These are phyloP conservation scores for Solanum hybrid DNA, from an alignment of 305 asterid species.

Conservation along the genomic window DNA sequence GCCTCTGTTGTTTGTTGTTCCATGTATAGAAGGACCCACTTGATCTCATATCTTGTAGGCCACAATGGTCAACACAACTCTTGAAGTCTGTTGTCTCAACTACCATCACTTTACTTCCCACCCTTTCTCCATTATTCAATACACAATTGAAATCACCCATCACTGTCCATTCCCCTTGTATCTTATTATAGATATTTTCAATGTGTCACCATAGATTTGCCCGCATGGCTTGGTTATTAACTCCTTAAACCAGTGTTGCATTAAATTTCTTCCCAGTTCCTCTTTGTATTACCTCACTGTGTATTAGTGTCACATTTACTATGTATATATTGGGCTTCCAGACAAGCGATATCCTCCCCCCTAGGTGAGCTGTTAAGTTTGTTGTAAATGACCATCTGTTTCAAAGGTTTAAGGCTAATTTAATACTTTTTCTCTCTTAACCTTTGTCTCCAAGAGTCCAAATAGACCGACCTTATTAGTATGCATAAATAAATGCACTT, in stretches of 20 bases:
- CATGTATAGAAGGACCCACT: background rate
- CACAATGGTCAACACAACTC: background rate
- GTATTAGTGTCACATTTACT: background rate
- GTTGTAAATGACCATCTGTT: background rate
- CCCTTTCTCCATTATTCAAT: background rate
- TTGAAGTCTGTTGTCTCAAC: background rate
- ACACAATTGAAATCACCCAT: background rate
- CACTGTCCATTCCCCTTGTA: background rate
- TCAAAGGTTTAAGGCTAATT: background rate
- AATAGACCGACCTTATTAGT: background rate
- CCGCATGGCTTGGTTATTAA: background rate
- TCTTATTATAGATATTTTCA: too few species aligned
- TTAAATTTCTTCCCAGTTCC: background rate
- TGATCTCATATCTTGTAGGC: background rate
- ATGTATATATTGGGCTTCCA: background rate
- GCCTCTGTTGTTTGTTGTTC: background rate
- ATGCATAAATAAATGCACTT: background rate
- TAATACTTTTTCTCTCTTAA: background rate
- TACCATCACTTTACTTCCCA: background rate
- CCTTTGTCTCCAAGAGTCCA: background rate
- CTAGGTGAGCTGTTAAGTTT: background rate
- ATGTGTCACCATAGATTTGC: background rate
- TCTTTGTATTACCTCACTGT: background rate
- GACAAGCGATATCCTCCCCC: background rate
- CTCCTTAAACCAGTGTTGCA: background rate